Base-by-base conservation (phyloP, 2,329 filamentous ascomycete genomes). In the Monilinia laxa region DNA sequence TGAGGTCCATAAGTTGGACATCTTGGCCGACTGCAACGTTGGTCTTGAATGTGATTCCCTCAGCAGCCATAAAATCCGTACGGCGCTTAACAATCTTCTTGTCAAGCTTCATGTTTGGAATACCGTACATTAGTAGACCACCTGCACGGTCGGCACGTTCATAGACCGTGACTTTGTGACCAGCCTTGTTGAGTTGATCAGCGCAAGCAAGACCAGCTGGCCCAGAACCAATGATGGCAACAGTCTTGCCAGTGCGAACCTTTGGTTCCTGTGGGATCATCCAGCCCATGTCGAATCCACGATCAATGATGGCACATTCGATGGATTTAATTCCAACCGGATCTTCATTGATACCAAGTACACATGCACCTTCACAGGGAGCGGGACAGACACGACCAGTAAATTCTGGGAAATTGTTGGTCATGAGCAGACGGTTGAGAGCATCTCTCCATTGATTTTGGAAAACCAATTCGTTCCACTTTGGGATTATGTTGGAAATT, bases 61-160 rank as follows among this genome's bases (percentile, higher is more conserved):
- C 94, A 4, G 88, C 86, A 65, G 90, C 91, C 91, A 97, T 94
- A 80, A 98, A 93, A 79, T 97, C 92, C 59, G 95, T 93, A 78
- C 94, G 91, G 63, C 94, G 91, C 84, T 97, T 94, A 68, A 98
- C 94, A 70, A 97, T 89, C 77, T 92, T 92, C 85, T 98, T 98
- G 82, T 98, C 94, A 53, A 98, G 90, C 84, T 98, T 98, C 94
- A 98, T 98, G 84, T 98, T 98, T 72, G 94, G 94, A 73, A 98
- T 98, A 73, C 94, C 94, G 77, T 98, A 97, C 94, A 97, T 97
- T 75, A 98, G 86, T 65, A 98, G 84, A 79, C 94, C 94, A 80
- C 94, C 94, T 67, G 90, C 82, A 71, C 94, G 92, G 77, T 98
- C 94, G 68, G 93, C 87, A 71, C 94, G 92, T 84, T 98, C 94